Evolutionary conservation across 495 filamentous ascomycete species (phyloP), one percentile per base, ranked within the genome.

Genomic region (Bacidia rubella): DNA sequence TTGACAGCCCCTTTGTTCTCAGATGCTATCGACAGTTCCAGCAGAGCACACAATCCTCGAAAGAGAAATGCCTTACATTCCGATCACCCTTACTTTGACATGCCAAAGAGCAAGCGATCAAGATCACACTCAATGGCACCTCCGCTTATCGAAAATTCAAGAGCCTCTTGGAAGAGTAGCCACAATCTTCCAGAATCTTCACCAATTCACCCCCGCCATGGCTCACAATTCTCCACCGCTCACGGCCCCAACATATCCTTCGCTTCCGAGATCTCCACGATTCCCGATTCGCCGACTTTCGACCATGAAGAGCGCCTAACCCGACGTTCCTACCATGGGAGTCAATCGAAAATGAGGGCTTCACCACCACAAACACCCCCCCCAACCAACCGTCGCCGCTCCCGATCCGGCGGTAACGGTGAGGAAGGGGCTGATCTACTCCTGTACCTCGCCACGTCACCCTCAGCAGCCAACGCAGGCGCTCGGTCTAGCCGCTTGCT

Each of bases 341-440:
- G 65, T 54, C 63, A 60, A 27, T 75, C 77, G 20, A 69, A 78
- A 55, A 67, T 80, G 35, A 77, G 74, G 45, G 83, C 84, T 27
- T 92, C 88, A 2, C 86, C 87, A 41, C 88, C 88, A 35, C 77
- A 81, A 38, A 94, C 88, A 42, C 88, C 88, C 3, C 77, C 79
- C 2, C 87, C 86, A 1, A 82, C 78, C 62, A 75, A 79, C 52
- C 71, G 67, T 56, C 76, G 78, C 11, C 70, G 68, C 47, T 59
- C 68, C 54, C 62, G 69, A 69, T 56, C 72, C 72, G 53, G 19
- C 19, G 62, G 66, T 60, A 49, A 60, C 57, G 85, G 82, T 47
- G 82, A 92, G 62, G 86, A 92, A 63, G 92, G 87, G 19, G 93
- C 88, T 7, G 90, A 93, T 67, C 72, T 97, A 32, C 76, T 99